These are phyloP conservation scores for Omphalotus olearius DNA, from an alignment of 1,284 basidiomycete species.

Conservation along the genomic window DNA sequence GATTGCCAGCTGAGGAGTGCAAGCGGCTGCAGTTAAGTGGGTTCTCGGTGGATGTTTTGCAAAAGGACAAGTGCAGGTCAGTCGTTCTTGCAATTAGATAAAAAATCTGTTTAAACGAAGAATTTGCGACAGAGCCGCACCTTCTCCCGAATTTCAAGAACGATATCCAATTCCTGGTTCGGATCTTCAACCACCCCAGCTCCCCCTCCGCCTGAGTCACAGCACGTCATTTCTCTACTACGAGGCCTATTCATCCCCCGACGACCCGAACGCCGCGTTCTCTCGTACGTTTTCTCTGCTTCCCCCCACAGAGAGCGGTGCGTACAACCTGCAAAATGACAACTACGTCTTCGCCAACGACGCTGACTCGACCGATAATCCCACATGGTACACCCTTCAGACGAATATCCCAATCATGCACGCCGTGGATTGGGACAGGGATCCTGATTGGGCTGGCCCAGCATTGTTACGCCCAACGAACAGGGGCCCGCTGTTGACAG, in stretches of 20 bases:
- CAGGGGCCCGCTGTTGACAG: slow-evolving; percentile 51
- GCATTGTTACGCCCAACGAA: slow-evolving; percentile 40
- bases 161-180: slow-evolving; percentile 49
- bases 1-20: slow-evolving; percentile 41
- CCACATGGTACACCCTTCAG: slow-evolving; percentile 63
- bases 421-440: slow-evolving; percentile 20
- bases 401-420: slow-evolving; percentile 45
- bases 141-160: slow-evolving; percentile 34
- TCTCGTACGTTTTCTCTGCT: slow-evolving; percentile 52
- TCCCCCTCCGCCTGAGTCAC: slow-evolving; percentile 51
- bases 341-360: slow-evolving; percentile 42
- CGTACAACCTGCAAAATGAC: slow-evolving; percentile 40
- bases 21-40: slow-evolving; percentile 49
- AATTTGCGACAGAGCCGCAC: slow-evolving; percentile 31
- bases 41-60: slow-evolving; percentile 52
- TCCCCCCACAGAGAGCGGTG: slow-evolving; percentile 36
- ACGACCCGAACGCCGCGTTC: slow-evolving; percentile 21
- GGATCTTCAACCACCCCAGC: slow-evolving; percentile 54
- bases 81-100: slow-evolving; percentile 18
- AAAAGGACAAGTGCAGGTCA: slow-evolving; percentile 63
- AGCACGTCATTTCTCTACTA: slow-evolving; percentile 50
- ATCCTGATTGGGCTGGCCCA: slow-evolving; percentile 40
- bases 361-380: slow-evolving; percentile 21
- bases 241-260: slow-evolving; percentile 35
- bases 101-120: not conserved